A percentile compares a stretch with the other conserved stretches of the same genome.
phyloP scores from a whole-genome alignment of 768 basidiomycete species.

The Phanerodontia chrysosporium region DNA sequence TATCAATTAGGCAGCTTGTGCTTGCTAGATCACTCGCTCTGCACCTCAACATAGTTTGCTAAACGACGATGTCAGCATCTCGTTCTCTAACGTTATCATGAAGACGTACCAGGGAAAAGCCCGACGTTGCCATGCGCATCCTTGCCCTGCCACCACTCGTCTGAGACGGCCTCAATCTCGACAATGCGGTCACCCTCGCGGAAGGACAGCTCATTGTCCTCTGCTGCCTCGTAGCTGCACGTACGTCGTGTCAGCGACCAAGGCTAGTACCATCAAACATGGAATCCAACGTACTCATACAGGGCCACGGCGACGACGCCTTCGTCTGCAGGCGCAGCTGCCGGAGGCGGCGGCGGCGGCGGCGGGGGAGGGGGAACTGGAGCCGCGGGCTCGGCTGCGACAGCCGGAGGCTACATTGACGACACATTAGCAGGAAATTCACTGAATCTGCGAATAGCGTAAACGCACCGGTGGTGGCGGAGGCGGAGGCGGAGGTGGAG shows the following conservation, averaged over 20 bases:
- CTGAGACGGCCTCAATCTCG: conserved; percentile 74
- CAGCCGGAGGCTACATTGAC: conserved; percentile 40
- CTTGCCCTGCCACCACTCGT: conserved; percentile 88
- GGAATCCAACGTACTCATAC: conserved; percentile 55
- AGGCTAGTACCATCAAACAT: neutral
- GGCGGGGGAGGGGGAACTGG: conserved; percentile 38
- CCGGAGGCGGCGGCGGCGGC: conserved; percentile 43
- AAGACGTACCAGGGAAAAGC: conserved; percentile 66
- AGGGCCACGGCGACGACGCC: conserved; percentile 62
- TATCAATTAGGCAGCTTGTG: neutral
- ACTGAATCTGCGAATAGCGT: no score
- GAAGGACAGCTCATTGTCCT: conserved; percentile 90
- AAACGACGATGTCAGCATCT: neutral
- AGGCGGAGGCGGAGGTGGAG: conserved; percentile 36
- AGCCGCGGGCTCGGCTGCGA: conserved; percentile 47
- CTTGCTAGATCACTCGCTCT: conserved; percentile 3
- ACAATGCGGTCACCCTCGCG: conserved; percentile 75
- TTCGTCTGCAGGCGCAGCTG: conserved; percentile 42
- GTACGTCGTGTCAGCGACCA: conserved; percentile 7
- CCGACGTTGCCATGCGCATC: conserved; percentile 53
- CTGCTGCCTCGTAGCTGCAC: conserved; percentile 80
- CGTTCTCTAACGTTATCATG: conserved; percentile 18
- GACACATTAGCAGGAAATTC: no score
- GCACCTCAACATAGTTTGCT: conserved; percentile 25
- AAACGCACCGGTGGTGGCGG: conserved; percentile 43